Evolutionary conservation across 2,329 filamentous ascomycete species (phyloP).

Genomic region (Aspergillus novofumigatus): DNA sequence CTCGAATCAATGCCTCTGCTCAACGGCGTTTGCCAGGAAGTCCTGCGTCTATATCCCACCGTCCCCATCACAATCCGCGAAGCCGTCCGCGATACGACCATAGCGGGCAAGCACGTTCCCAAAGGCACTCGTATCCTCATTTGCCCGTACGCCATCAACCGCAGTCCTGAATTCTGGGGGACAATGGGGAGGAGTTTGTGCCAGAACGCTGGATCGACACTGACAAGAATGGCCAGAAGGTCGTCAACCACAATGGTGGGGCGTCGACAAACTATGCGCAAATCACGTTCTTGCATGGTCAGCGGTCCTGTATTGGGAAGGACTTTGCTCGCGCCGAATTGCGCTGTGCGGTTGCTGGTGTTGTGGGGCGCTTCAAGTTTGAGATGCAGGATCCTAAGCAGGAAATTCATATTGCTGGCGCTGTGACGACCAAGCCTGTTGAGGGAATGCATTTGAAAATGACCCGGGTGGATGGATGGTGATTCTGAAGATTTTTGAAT

Average conservation of each 20-base stretch:
- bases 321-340: slow-evolving; percentile 42
- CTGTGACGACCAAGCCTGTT: slow-evolving; percentile 37
- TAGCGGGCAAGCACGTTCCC: slow-evolving; percentile 63
- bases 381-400: slow-evolving; percentile 36
- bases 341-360: slow-evolving; percentile 35
- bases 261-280: slow-evolving; percentile 36
- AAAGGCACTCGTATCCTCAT: slow-evolving; percentile 68
- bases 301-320: slow-evolving; percentile 37
- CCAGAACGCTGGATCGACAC: slow-evolving; percentile 69
- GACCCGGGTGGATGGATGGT: slow-evolving; percentile 31
- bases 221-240: slow-evolving; percentile 49
- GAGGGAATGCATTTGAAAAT: slow-evolving; percentile 38
- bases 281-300: slow-evolving; percentile 39
- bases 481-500: slow-evolving; percentile 1
- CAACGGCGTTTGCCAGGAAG: slow-evolving; percentile 72
- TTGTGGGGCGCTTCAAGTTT: slow-evolving; percentile 33
- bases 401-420: slow-evolving; percentile 33
- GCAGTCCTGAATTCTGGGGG: slow-evolving; percentile 65
- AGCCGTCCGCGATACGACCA: slow-evolving; percentile 43
- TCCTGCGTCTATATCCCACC: slow-evolving; percentile 49
- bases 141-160: slow-evolving; percentile 66
- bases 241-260: slow-evolving; percentile 51
- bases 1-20: slow-evolving; percentile 72
- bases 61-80: slow-evolving; percentile 39
- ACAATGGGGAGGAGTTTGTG: slow-evolving; percentile 66